phyloP scores from a whole-genome alignment of 768 basidiomycete genomes.

The Kwoniella dendrophila region DNA sequence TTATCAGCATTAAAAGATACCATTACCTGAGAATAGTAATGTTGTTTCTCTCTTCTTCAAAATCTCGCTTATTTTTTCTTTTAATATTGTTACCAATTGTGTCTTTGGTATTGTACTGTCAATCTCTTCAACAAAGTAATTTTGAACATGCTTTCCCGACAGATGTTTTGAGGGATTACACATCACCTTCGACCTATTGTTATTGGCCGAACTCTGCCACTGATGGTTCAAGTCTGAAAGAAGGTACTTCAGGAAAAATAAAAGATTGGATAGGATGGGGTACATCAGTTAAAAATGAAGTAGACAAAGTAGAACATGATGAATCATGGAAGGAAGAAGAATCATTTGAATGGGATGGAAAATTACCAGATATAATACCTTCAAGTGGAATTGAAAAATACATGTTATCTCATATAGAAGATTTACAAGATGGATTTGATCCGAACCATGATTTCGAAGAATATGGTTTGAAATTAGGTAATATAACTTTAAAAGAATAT shows the following conservation, averaged over 20 bases:
- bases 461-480: slow-evolving; percentile 31
- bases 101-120: not conserved
- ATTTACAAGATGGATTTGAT: slow-evolving; percentile 23
- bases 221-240: not conserved
- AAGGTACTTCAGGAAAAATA: not conserved
- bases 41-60: not conserved
- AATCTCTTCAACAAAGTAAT: not conserved
- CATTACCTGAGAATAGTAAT: not conserved
- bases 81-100: not conserved
- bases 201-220: slow-evolving; percentile 16
- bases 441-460: slow-evolving; percentile 26
- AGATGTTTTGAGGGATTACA: slow-evolving; percentile 24
- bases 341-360: slow-evolving; percentile 17
- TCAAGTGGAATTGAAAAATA: slow-evolving; percentile 29
- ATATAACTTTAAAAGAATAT: slow-evolving; percentile 31
- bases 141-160: slow-evolving; percentile 14
- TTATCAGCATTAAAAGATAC: not conserved
- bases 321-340: not conserved
- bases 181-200: slow-evolving; percentile 25
- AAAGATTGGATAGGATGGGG: slow-evolving; percentile 16
- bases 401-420: slow-evolving; percentile 27
- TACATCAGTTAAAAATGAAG: no score
- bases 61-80: not conserved
- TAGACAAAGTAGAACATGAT: no score
- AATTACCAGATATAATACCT: slow-evolving; percentile 24